Base-by-base conservation (phyloP, 2,329 filamentous ascomycete species). In the Proliferodiscus dingleyae region DNA sequence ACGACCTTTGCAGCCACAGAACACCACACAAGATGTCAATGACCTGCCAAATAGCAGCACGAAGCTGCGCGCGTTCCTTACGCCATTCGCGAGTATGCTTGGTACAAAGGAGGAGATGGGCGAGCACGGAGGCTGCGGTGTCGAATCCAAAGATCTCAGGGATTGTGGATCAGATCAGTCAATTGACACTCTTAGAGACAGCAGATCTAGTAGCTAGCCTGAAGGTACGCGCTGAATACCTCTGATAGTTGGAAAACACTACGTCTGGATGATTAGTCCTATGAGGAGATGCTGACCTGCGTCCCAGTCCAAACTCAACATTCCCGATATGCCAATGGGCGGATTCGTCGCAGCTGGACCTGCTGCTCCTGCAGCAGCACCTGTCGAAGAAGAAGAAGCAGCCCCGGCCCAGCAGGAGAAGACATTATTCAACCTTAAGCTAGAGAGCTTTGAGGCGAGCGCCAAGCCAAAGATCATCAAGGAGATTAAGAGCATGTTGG, bases 391-490 rank as follows among this genome's bases (percentile, higher is more conserved):
- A 65, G 87, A 96, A 64, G 90, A 93, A 50, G 87, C 87, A 1
- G 89, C 91, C 28, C 87, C 89, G 2, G 86, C 85, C 30, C 84
- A 89, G 58, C 89, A 93, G 69, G 95, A 97, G 80, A 97, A 84
- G 83, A 91, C 91, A 3, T 80, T 98, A 52, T 99, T 99, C 79
- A 95, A 86, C 68, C 71, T 99, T 56, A 97, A 96, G 75, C 83
- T 99, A 53, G 78, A 87, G 69, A 85, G 85, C 28, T 94, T 97
- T 67, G 94, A 98, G 43, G 77, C 89, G 22, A 77, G 72, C 41
- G 74, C 91, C 55, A 99, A 99, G 78, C 89, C 94, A 62, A 99
- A 99, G 85, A 77, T 98, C 62, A 99, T 98, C 79, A 99, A 99
- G 81, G 93, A 99, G 76, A 80, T 99, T 74, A 99, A 99, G 83